Conservation (phyloP, 2,329 filamentous ascomycete genomes). For the Cordyceps tenuipes region DNA sequence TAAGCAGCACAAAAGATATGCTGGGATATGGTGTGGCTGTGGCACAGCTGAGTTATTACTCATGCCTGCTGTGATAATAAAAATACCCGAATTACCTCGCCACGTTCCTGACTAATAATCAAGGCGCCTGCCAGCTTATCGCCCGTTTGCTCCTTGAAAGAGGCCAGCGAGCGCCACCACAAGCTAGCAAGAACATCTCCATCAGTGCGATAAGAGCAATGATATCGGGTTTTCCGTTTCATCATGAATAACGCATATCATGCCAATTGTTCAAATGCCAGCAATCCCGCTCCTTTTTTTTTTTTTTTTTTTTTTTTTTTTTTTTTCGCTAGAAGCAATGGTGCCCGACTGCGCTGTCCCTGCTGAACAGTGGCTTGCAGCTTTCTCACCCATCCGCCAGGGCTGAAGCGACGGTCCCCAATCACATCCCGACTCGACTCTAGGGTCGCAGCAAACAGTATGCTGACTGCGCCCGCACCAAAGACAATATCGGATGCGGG, state of each 20-base stretch:
- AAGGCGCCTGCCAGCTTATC: no score
- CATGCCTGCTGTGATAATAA: no score
- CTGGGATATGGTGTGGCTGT: no score
- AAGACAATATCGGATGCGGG: neutral
- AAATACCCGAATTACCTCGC: no score
- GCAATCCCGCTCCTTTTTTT: neutral
- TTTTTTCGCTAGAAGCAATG: neutral
- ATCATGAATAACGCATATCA: neutral
- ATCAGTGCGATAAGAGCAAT: no score
- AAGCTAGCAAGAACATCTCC: no score
- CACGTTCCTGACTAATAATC: no score
- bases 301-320: neutral
- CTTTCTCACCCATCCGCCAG: neutral
- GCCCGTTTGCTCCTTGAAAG: no score
- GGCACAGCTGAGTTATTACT: no score
- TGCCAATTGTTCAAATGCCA: neutral
- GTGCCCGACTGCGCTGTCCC: neutral
- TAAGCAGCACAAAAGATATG: no score
- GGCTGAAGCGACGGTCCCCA: neutral
- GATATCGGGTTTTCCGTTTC: no score
- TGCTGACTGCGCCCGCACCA: neutral
- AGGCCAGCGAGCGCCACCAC: no score
- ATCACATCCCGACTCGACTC: neutral
- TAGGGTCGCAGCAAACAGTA: neutral
- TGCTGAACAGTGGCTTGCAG: neutral